phyloP scores from a whole-genome alignment of 805 yeast species.

The Torulaspora indica region DNA sequence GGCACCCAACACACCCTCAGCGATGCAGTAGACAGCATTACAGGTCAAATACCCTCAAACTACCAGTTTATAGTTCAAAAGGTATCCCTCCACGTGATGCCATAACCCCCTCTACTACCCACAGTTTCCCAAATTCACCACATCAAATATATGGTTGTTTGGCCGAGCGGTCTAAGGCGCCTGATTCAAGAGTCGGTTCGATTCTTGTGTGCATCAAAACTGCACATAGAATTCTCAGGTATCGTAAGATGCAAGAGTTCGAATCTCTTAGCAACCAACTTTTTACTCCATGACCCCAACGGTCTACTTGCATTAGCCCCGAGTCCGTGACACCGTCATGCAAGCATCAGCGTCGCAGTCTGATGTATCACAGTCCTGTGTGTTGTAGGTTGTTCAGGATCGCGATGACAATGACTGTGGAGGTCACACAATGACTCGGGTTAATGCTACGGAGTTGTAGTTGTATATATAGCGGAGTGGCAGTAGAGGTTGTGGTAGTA shows the following conservation, averaged over 20 bases:
- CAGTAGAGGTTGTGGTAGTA: too few relatives aligned
- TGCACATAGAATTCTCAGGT: slow-evolving; percentile 25
- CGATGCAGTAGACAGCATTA: too few relatives aligned
- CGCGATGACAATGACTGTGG: background rate
- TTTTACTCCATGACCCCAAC: slow-evolving; percentile 8
- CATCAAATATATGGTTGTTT: slow-evolving; percentile 22
- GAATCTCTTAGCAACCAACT: slow-evolving; percentile 31
- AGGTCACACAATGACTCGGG: background rate
- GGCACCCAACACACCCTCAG: background rate
- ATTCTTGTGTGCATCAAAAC: slow-evolving; percentile 19
- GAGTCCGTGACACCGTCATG: background rate
- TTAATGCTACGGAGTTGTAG: background rate
- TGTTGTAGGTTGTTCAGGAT: too few relatives aligned
- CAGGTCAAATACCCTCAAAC: too few relatives aligned
- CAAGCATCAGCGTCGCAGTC: too few relatives aligned
- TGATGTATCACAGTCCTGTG: too few relatives aligned
- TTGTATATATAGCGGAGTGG: too few relatives aligned
- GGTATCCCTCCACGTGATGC: too few relatives aligned
- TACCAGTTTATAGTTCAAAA: too few relatives aligned
- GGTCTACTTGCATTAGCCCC: slow-evolving; percentile 1
- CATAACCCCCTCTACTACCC: background rate
- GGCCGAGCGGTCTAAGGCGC: slow-evolving; percentile 35
- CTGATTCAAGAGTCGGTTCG: slow-evolving; percentile 30
- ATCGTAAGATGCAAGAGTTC: slow-evolving; percentile 33
- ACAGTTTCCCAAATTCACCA: background rate